Base-by-base conservation (phyloP, 2,329 filamentous ascomycete species). In the Penicillium sp. region DNA sequence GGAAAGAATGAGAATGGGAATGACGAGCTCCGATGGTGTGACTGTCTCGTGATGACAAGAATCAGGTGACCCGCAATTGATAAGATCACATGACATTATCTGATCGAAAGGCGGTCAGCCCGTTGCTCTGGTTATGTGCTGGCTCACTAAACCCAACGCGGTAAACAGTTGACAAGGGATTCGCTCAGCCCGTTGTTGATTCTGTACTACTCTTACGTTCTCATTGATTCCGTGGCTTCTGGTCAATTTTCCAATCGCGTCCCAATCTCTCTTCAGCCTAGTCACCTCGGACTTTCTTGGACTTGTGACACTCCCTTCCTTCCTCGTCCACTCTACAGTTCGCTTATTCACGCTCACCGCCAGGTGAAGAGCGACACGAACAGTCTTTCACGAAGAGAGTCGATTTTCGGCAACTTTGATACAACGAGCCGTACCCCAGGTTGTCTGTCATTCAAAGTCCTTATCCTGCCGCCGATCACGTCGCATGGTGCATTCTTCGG, bases 401-500 rank as follows among this genome's bases (percentile, higher is more conserved):
- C 23, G 37, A 15, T 23, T 35, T 37, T 41, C 8, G 15, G 9
- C 27, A 23, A 23, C 42, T 32, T 28, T 48, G 13, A 41, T 29
- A 50, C 18, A 47, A 20, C 6, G 32, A 42, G 39, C 23, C 31
- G 33, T 31, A 40, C 31, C 13, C 45, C 18, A 46, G 18, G 12
- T 3, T 9, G 18, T 24, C 37, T 52, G 44, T 47, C 41, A 54
- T 44, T n/a, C 37, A 29, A 39, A 41, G 52, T 55, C 55, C 43
- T 44, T 51, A 48, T 57, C 29, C 41, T 42, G 13, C 49, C 46
- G 29, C 41, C 45, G 29, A 44, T 53, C 46, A 55, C 54, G 53
- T 65, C 70, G 67, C 67, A 73, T 73, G 71, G 71, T 72, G 59
- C 65, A 72, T 72, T 68, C 67, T 55, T 63, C 64, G 53, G 66